Percentiles rank a stretch among this genome's conserved stretches.
phyloP scores from a whole-genome alignment of 2,329 filamentous ascomycete species.

The Fusarium zealandicum region DNA sequence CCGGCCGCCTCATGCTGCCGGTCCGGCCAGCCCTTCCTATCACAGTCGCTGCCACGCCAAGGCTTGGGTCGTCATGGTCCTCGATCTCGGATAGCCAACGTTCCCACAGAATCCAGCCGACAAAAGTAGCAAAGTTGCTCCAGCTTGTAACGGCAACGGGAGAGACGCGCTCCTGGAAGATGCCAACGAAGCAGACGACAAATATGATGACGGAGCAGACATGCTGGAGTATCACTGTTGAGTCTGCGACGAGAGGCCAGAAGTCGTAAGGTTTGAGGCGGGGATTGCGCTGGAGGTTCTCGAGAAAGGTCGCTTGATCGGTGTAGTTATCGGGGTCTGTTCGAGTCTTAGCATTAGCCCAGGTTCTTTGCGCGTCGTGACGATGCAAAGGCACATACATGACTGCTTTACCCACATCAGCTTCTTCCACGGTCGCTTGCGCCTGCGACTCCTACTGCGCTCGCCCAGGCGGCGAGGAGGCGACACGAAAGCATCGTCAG shows the following conservation, averaged over 20 bases:
- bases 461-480: constrained; percentile 63
- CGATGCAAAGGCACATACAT: constrained; percentile 61
- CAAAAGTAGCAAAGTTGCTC: constrained; percentile 80
- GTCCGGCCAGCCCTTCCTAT: constrained; percentile 47
- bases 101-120: constrained; percentile 93
- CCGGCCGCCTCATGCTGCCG: constrained; percentile 45
- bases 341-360: constrained; percentile 8
- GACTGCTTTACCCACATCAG: constrained; percentile 97
- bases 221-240: constrained; percentile 96
- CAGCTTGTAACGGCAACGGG: constrained; percentile 88
- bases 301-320: constrained; percentile 94
- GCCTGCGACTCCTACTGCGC: constrained; percentile 70
- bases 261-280: constrained; percentile 95
- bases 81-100: constrained; percentile 82
- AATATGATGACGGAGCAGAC: constrained; percentile 95
- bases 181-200: constrained; percentile 90
- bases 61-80: constrained; percentile 52
- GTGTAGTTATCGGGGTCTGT: constrained; percentile 98
- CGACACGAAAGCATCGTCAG: constrained; percentile 82
- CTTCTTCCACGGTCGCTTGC: constrained; percentile 88
- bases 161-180: constrained; percentile 85
- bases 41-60: constrained; percentile 47
- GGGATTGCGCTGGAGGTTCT: constrained; percentile 93
- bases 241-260: constrained; percentile 94
- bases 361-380: background rate